Evolutionary conservation across 1,284 basidiomycete species (phyloP).

Genomic region (Gymnopus androsaceus): DNA sequence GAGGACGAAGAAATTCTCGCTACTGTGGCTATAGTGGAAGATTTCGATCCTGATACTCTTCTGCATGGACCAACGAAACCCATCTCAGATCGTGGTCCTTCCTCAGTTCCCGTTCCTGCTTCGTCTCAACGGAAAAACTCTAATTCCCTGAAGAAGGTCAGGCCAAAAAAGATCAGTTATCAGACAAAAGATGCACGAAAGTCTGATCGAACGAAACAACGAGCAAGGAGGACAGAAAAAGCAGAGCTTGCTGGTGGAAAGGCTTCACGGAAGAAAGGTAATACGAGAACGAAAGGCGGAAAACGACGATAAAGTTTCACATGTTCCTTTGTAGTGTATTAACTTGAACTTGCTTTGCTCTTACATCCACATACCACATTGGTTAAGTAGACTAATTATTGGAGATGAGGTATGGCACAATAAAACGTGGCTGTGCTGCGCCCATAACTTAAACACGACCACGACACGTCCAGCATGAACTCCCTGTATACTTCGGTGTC

Average conservation of each 20-base stretch:
- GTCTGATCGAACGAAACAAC: conserved; percentile 56
- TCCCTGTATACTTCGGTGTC: conserved; percentile 89
- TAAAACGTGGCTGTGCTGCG: neutral
- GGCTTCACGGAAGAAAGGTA: conserved; percentile 42
- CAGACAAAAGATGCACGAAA: conserved; percentile 64
- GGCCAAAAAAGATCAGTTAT: conserved; percentile 56
- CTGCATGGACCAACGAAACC: conserved; percentile 44
- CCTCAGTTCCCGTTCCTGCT: conserved; percentile 6
- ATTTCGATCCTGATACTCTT: conserved; percentile 69
- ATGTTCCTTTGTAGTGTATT: too few relatives aligned
- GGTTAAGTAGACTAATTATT: neutral
- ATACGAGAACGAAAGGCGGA: conserved; percentile 8
- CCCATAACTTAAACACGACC: conserved; percentile 7
- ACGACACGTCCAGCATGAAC: conserved; percentile 63
- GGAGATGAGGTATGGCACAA: too few relatives aligned
- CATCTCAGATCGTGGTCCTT: neutral
- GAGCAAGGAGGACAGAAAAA: conserved; percentile 62
- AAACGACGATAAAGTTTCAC: neutral
- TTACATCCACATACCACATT: neutral
- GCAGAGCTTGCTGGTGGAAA: conserved; percentile 67
- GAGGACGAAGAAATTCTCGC: conserved; percentile 78
- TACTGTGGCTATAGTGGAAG: conserved; percentile 80
- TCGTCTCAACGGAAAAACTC: conserved; percentile 11
- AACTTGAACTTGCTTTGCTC: neutral
- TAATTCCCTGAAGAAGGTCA: conserved; percentile 12